Conservation (phyloP, 1,139 yeast genomes). For the Suhomyces panamericanus region DNA sequence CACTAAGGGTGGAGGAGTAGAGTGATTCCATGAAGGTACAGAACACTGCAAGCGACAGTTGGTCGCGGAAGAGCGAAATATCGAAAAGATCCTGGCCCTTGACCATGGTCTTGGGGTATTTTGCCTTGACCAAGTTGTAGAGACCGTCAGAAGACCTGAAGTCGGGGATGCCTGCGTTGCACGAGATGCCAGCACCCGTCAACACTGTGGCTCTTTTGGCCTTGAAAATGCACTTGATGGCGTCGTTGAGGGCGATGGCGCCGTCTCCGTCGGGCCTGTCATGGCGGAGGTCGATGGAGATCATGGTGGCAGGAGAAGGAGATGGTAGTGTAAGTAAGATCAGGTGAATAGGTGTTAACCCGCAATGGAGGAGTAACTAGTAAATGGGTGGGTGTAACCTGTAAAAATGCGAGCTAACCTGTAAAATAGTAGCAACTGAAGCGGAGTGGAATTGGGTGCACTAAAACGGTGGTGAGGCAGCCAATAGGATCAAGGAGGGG, state of each 20-base stretch:
- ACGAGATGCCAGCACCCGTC: constrained; percentile 95
- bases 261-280: constrained; percentile 29
- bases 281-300: constrained; percentile 31
- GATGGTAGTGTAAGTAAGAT: background rate
- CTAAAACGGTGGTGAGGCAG: no score
- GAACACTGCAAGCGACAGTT: constrained; percentile 62
- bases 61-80: constrained; percentile 71
- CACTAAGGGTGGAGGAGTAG: constrained; percentile 59
- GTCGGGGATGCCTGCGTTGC: constrained; percentile 96
- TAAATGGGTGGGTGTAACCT: background rate
- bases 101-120: constrained; percentile 60
- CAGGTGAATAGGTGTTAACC: background rate
- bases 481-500: background rate
- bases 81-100: constrained; percentile 92
- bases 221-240: constrained; percentile 45
- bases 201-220: constrained; percentile 56
- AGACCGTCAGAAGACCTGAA: constrained; percentile 84
- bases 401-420: background rate
- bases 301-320: constrained; percentile 21
- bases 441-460: background rate
- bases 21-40: constrained; percentile 80
- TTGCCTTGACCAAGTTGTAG: constrained; percentile 68
- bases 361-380: background rate
- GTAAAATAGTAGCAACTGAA: background rate
- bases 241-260: constrained; percentile 38